Evolutionary conservation across 108 stramenopile genomes (phyloP).

Genomic region (Cyclotella baltica): DNA sequence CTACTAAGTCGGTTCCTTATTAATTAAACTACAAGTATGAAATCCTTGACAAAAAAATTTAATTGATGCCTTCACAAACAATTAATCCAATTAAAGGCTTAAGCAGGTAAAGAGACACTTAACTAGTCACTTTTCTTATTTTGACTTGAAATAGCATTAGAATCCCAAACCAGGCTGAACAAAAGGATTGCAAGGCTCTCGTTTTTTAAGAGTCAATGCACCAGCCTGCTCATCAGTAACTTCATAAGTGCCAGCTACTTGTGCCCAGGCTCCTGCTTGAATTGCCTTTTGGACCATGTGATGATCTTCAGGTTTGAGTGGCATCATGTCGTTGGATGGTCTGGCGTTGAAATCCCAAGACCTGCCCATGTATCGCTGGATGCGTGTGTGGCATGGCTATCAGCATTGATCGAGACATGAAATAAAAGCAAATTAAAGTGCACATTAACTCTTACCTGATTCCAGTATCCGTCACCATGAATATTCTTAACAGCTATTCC

Average conservation of each 20-base stretch:
- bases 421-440: background rate
- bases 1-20: too few relatives aligned
- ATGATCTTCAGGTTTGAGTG: conserved; percentile 60
- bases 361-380: conserved; percentile 54
- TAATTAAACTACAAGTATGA: too few relatives aligned
- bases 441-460: conserved; percentile 13
- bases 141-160: background rate
- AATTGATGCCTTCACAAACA: too few relatives aligned
- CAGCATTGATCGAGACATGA: background rate
- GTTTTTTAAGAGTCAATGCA: conserved; percentile 41
- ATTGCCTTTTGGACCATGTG: conserved; percentile 62
- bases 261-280: conserved; percentile 57
- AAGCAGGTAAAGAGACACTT: too few relatives aligned
- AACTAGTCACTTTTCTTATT: too few relatives aligned
- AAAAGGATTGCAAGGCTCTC: conserved; percentile 43
- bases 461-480: conserved; percentile 62
- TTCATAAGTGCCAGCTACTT: conserved; percentile 55
- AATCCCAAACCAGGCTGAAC: conserved; percentile 10
- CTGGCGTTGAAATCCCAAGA: conserved; percentile 54
- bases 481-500: conserved; percentile 54
- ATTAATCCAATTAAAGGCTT: too few relatives aligned
- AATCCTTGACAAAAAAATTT: too few relatives aligned
- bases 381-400: background rate
- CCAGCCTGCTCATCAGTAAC: conserved; percentile 45
- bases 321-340: conserved; percentile 55